A percentile compares a stretch with the other conserved stretches of the same genome.
phyloP scores from a whole-genome alignment of 495 filamentous ascomycete species.

The Copromyces sp. region DNA sequence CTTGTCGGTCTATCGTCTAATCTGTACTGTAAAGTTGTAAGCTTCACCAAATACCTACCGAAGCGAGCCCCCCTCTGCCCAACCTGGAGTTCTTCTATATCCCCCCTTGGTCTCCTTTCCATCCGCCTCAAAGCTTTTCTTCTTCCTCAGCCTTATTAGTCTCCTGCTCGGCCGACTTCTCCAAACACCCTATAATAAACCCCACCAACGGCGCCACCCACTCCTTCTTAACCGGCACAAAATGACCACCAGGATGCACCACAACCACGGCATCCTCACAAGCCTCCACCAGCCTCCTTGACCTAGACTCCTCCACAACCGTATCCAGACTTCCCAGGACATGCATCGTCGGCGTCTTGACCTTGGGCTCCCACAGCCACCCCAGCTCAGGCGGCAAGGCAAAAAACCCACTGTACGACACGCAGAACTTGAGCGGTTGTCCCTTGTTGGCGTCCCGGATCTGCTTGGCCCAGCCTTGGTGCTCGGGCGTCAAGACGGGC shows the following conservation, averaged over 20 bases:
- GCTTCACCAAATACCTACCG: too few relatives aligned
- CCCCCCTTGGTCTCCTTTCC: too few relatives aligned
- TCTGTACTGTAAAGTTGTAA: too few relatives aligned
- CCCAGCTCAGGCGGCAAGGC: constrained; percentile 51
- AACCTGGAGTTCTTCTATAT: neutral
- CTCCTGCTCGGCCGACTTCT: constrained; percentile 15
- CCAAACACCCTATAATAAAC: constrained; percentile 56
- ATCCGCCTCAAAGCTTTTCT: neutral
- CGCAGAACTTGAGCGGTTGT: constrained; percentile 62
- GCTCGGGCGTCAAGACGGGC: constrained; percentile 3
- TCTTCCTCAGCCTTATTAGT: neutral
- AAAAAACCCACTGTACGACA: constrained; percentile 71
- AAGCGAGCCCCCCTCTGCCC: too few relatives aligned
- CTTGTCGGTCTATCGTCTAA: too few relatives aligned
- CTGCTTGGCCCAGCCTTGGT: constrained; percentile 24
- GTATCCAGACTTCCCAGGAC: constrained; percentile 78
- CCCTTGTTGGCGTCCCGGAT: constrained; percentile 40
- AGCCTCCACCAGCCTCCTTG: constrained; percentile 51
- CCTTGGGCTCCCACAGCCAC: constrained; percentile 65
- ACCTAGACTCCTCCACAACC: constrained; percentile 72
- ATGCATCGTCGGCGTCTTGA: constrained; percentile 71
- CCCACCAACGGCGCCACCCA: constrained; percentile 64
- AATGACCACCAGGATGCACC: constrained; percentile 88
- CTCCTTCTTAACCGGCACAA: constrained; percentile 70
- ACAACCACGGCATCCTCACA: constrained; percentile 58